Percentiles rank a stretch among this genome's conserved stretches.
Evolutionary conservation across 208 protist genomes (phyloP).

Genomic region (Crithidia mellificae): DNA sequence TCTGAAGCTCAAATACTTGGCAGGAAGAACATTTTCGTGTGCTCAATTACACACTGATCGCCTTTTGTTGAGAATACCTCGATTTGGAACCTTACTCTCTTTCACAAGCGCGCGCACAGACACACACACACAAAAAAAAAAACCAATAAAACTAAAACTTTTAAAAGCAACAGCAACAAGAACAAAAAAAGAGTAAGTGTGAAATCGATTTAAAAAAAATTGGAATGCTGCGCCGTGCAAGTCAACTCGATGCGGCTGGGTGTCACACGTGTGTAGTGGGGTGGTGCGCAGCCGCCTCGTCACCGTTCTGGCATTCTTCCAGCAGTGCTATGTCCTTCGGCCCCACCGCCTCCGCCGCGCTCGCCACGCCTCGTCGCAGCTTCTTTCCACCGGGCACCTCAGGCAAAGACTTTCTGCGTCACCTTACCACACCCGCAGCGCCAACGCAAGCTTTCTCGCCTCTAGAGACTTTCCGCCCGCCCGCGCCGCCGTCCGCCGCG

Average conservation of each 20-base stretch:
- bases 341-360: background rate
- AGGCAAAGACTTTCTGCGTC: constrained; percentile 15
- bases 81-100: too few relatives aligned
- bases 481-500: constrained; percentile 44
- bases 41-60: too few relatives aligned
- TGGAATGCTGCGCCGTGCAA: constrained; percentile 24
- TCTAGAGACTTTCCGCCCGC: constrained; percentile 40
- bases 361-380: background rate
- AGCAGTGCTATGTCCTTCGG: too few relatives aligned
- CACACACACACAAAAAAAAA: too few relatives aligned
- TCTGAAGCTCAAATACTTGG: too few relatives aligned
- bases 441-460: constrained; percentile 34
- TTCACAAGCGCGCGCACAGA: too few relatives aligned
- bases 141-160: too few relatives aligned
- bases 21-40: too few relatives aligned
- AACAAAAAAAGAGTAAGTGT: too few relatives aligned
- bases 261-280: background rate
- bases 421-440: background rate
- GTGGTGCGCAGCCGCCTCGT: background rate
- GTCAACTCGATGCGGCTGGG: background rate
- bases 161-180: too few relatives aligned
- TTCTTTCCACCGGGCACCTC: constrained; percentile 19
- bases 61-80: too few relatives aligned
- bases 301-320: background rate
- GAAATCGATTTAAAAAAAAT: too few relatives aligned